Evolutionary conservation across 768 basidiomycete species (phyloP).

Genomic region (Rhizopogon roseolus): DNA sequence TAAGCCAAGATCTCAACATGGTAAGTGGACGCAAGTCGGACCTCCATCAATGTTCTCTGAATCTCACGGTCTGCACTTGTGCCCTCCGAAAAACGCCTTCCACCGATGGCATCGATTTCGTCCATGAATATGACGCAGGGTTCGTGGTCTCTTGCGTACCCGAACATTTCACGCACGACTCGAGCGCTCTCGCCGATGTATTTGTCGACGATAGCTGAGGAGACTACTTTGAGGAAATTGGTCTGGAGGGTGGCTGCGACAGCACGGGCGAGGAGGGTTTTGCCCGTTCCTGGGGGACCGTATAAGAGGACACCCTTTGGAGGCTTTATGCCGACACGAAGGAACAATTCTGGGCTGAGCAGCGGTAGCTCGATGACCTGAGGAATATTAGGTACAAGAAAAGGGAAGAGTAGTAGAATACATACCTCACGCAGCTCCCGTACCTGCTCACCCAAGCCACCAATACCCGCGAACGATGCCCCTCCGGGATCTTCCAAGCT

Average conservation of each 20-base stretch:
- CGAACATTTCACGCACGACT: constrained; percentile 97
- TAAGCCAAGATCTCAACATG: background rate
- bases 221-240: constrained; percentile 98
- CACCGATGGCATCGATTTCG: constrained; percentile 97
- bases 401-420: constrained; percentile 3
- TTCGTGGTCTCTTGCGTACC: constrained; percentile 95
- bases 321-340: constrained; percentile 93
- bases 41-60: constrained; percentile 97
- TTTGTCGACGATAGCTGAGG: constrained; percentile 96
- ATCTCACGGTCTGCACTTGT: constrained; percentile 98
- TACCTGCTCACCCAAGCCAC: constrained; percentile 93
- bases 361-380: constrained; percentile 95
- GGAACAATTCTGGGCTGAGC: constrained; percentile 89
- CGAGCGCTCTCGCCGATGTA: constrained; percentile 98
- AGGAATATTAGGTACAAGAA: background rate
- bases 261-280: constrained; percentile 91
- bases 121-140: constrained; percentile 99
- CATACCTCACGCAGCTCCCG: constrained; percentile 90
- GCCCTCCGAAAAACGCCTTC: constrained; percentile 86
- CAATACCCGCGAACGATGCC: constrained; percentile 94
- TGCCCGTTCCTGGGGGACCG: constrained; percentile 95
- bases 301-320: constrained; percentile 96
- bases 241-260: constrained; percentile 94
- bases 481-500: constrained; percentile 96
- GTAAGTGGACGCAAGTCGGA: constrained; percentile 20